phyloP scores from a whole-genome alignment of 495 filamentous ascomycete species.

The Podospora pseudoanserina region DNA sequence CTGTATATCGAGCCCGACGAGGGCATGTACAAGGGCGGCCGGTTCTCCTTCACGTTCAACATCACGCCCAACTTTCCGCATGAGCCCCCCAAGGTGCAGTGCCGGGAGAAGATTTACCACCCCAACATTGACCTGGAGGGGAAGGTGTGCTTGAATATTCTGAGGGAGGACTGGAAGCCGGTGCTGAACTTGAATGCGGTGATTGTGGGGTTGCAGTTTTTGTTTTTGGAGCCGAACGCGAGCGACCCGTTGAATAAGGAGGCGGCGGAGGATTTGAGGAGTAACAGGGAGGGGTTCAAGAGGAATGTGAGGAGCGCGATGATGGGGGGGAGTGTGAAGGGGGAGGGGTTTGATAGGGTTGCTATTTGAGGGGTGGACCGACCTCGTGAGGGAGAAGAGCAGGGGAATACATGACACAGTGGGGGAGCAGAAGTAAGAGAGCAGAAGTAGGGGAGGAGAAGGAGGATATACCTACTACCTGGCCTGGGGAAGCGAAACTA shows the following conservation, averaged over 20 bases:
- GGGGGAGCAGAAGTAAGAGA: slow-evolving; percentile 1
- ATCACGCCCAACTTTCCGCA: slow-evolving; percentile 96
- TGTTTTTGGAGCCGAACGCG: slow-evolving; percentile 96
- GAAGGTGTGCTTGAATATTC: slow-evolving; percentile 95
- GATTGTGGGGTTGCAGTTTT: slow-evolving; percentile 94
- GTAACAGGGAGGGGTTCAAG: slow-evolving; percentile 81
- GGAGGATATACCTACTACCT: not conserved
- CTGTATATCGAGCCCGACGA: slow-evolving; percentile 94
- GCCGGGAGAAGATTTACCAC: slow-evolving; percentile 97
- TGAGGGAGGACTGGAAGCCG: slow-evolving; percentile 98
- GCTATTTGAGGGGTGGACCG: slow-evolving; percentile 28
- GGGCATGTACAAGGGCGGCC: slow-evolving; percentile 92
- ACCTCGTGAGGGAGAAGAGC: too few relatives aligned
- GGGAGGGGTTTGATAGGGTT: slow-evolving; percentile 71
- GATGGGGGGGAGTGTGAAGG: slow-evolving; percentile 74
- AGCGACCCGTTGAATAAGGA: slow-evolving; percentile 98
- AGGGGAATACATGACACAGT: too few relatives aligned
- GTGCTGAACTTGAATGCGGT: slow-evolving; percentile 95
- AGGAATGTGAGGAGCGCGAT: slow-evolving; percentile 81
- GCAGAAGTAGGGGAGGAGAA: not conserved
- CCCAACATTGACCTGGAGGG: slow-evolving; percentile 98
- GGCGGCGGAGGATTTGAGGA: slow-evolving; percentile 85
- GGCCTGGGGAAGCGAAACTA: not conserved
- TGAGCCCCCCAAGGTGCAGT: slow-evolving; percentile 96
- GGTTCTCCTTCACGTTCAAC: slow-evolving; percentile 84